A percentile compares a stretch with the other conserved stretches of the same genome.
Evolutionary conservation across 345 rosid species (phyloP).

Genomic region (Citrus australasica): DNA sequence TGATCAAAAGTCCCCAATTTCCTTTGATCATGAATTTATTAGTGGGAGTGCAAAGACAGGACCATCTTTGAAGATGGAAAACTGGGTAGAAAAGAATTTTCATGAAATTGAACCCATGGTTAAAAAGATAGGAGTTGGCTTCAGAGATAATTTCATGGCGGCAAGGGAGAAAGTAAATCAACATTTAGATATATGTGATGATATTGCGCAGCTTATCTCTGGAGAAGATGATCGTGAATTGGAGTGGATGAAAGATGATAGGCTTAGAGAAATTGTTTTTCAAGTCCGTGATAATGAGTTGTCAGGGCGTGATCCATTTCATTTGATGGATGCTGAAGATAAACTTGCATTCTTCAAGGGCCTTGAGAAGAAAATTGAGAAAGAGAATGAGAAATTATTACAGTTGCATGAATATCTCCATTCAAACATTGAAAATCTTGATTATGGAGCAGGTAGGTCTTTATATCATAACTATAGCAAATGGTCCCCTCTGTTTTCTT

Average conservation of each 20-base stretch:
- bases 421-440: conserved; percentile 82
- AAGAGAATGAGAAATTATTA: conserved; percentile 64
- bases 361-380: conserved; percentile 79
- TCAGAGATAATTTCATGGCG: conserved; percentile 62
- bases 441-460: conserved; percentile 80
- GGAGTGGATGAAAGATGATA: conserved; percentile 90
- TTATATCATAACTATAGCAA: conserved; percentile 1
- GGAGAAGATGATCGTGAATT: conserved; percentile 55
- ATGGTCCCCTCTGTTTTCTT: neutral
- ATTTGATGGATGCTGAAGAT: conserved; percentile 63
- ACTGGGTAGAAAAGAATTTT: conserved; percentile 67
- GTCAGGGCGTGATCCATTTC: conserved; percentile 81
- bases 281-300: conserved; percentile 88
- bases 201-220: conserved; percentile 41
- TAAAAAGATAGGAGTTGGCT: conserved; percentile 67
- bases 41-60: conserved; percentile 24
- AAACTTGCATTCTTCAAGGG: conserved; percentile 75
- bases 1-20: conserved; percentile 17
- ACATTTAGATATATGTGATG: conserved; percentile 24
- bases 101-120: conserved; percentile 65
- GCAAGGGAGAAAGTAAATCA: conserved; percentile 58
- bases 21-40: conserved; percentile 9
- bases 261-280: conserved; percentile 72
- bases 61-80: conserved; percentile 31
- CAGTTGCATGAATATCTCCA: conserved; percentile 80